Evolutionary conservation across 257 asterid species (phyloP).

Genomic region (Mentha longifolia): DNA sequence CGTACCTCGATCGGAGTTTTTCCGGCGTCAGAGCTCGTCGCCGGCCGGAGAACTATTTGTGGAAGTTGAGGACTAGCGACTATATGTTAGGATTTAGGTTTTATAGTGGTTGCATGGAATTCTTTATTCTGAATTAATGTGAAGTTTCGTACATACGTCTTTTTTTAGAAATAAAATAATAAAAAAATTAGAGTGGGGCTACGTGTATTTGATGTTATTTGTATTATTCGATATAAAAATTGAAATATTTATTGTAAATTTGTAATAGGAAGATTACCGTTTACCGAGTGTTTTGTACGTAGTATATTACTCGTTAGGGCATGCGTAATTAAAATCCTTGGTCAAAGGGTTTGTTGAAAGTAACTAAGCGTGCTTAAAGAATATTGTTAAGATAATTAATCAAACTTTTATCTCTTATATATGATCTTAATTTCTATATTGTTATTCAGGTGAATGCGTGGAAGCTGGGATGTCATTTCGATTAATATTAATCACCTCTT

Average conservation of each 20-base stretch:
- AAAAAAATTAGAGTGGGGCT: no score
- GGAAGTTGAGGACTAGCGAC: not conserved
- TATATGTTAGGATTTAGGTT: not conserved
- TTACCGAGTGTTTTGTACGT: no score
- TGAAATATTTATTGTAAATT: no score
- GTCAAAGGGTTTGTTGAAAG: constrained; percentile 36
- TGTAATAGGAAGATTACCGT: no score
- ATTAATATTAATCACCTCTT: no score
- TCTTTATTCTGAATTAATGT: not conserved
- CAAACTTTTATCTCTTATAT: not conserved
- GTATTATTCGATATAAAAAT: no score
- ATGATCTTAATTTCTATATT: not conserved
- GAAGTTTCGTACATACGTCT: no score
- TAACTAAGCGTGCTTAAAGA: constrained; percentile 48
- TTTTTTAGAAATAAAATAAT: no score
- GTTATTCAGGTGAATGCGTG: no score
- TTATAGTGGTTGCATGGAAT: no score
- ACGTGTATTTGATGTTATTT: no score
- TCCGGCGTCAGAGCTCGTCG: constrained; percentile 43
- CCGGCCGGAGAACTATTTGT: not conserved
- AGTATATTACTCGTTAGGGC: not conserved
- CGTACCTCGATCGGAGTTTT: constrained; percentile 21
- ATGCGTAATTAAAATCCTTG: not conserved
- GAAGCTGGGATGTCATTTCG: no score
- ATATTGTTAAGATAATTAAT: not conserved